Conservation (phyloP, 1,284 basidiomycete genomes). For the Cutaneotrichosporon dermatis region DNA sequence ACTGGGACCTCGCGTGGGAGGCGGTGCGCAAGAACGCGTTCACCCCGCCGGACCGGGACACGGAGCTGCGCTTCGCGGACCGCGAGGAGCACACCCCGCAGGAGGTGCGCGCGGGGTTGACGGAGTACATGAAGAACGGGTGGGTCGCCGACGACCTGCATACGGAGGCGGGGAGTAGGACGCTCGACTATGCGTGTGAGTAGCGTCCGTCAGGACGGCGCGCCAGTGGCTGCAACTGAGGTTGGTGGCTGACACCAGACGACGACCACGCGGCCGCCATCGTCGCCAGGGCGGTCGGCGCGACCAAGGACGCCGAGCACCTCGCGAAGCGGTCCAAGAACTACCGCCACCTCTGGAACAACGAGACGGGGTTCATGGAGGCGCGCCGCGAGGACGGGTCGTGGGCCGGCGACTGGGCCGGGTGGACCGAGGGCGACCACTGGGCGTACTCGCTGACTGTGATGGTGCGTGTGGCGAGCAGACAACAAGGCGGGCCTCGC, state of each 20-base stretch:
- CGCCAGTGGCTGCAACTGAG: too few species aligned
- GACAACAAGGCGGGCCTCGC: too few species aligned
- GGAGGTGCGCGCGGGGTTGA: constrained; percentile 73
- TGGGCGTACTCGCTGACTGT: constrained; percentile 78
- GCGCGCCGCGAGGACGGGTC: constrained; percentile 63
- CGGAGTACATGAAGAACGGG: constrained; percentile 62
- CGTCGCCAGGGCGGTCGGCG: constrained; percentile 57
- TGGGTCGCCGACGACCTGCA: constrained; percentile 77
- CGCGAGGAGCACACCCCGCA: constrained; percentile 75
- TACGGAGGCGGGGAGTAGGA: constrained; percentile 72
- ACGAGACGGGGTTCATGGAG: constrained; percentile 72
- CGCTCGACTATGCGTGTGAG: constrained; percentile 71
- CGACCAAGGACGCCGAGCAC: constrained; percentile 54
- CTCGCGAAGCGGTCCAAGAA: constrained; percentile 58
- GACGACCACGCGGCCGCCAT: constrained; percentile 70
- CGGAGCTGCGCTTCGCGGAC: constrained; percentile 63
- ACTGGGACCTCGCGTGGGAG: constrained; percentile 63
- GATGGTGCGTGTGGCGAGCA: constrained; percentile 26
- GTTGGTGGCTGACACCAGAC: constrained; percentile 51
- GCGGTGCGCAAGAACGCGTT: constrained; percentile 69
- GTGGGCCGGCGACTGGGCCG: constrained; percentile 66
- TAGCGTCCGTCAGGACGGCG: constrained; percentile 3
- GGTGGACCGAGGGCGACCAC: constrained; percentile 79
- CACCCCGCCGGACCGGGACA: constrained; percentile 60
- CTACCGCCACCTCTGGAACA: constrained; percentile 64